Evolutionary conservation across 73 alveolate species (phyloP), one percentile per base, ranked within the genome.

Genomic region (Durusdinium trenchii): DNA sequence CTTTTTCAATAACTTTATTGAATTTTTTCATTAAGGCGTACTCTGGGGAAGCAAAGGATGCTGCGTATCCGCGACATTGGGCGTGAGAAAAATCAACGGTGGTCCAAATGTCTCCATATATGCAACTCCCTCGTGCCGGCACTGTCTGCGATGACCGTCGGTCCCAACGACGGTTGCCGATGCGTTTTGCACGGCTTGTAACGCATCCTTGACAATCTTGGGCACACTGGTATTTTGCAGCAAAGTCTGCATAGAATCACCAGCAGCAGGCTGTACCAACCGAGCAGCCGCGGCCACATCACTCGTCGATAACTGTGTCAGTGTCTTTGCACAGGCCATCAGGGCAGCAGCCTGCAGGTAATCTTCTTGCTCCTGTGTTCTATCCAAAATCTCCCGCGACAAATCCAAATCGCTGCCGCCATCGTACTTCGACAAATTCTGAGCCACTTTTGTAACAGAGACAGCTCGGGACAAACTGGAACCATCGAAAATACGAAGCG

Each of bases 91-190:
- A n/a, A n/a, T n/a, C n/a, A n/a, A n/a, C n/a, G n/a, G n/a, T n/a
- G n/a, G n/a, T n/a, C n/a, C n/a, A n/a, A n/a, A n/a, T n/a, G n/a
- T n/a, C n/a, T n/a, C n/a, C n/a, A n/a, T n/a, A n/a, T 86, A 6
- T 40, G 57, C 81, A 14, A 51, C 94, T 10, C 75, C 76, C 20
- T 84, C 94, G 76, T 84, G 76, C 2, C 94, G 75, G 38, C 94
- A 84, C 76, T 20, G 94, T 52, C 76, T 38, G 36, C 94, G 94
- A 35, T 84, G 94, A 9, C 94, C 94, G 35, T 84, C 94, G 51
- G 94, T 83, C 30, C 94, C 94, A 48, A 51, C 46, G 48, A 83
- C 94, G 1, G 94, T 51, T 36, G 57, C 76, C 0, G 94, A 84
- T 23, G 78, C 94, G 40, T 18, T 0, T 6, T 52, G 47, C 78